Evolutionary conservation across 1,139 yeast species (phyloP), one percentile per base, ranked within the genome.

Genomic region (Hemisphaericaspora xylofermentans): DNA sequence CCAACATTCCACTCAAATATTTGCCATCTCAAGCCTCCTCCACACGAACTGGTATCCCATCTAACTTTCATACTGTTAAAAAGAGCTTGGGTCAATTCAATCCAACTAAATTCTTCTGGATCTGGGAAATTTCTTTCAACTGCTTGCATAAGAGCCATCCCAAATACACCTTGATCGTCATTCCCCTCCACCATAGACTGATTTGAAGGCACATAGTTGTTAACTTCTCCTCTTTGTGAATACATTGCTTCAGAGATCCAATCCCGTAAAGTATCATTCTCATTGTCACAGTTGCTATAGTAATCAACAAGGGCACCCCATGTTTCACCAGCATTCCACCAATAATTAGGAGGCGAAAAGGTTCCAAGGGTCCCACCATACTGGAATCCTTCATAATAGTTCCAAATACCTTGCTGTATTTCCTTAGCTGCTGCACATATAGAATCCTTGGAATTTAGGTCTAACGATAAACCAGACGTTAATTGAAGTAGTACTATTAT

Each of bases 1-100:
- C 95, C 95, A 5, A 81, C 65, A 57, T 82, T 82, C 81, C 84
- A 80, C 39, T 80, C 72, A 66, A 80, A 83, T 50, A 85, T 86
- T 68, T 87, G 95, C 95, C 95, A 87, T 63, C 95, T 73, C 44
- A 87, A 66, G 1, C 95, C 95, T 30, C 95, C 95, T 33, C 67
- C 70, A 62, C 95, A 87, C 45, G 67, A 60, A 2, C 51, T 58
- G 8, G 62, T 55, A 54, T 86, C 94, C 95, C 95, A 87, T 50
- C 95, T 72, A 12, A 73, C 67, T 41, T 80, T 77, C 85, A 87
- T 82, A 33, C 88, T 78, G 57, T 84, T 82, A 63, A 80, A 87
- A 27, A 84, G 82, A 9, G 88, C 91, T 61, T 84, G 87, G 1
- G 89, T 78, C 51, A 85, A 67, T 28, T 78, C 71, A 27, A 82